Base-by-base conservation (phyloP, 2,329 filamentous ascomycete genomes). In the Diaporthe sp. region DNA sequence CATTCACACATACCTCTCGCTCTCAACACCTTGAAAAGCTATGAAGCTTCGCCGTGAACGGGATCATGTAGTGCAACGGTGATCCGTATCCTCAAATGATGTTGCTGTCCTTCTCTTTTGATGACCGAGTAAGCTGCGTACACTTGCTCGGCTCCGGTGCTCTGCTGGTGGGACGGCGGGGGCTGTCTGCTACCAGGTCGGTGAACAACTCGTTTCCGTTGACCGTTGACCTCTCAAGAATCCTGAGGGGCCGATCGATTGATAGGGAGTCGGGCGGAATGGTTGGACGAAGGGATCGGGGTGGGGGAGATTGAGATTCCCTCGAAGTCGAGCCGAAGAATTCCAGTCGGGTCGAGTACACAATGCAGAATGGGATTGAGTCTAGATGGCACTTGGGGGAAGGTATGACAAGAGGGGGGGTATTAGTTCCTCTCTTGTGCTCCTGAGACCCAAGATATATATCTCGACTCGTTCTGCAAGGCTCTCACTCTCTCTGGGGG, bases 281-380 rank as follows among this genome's bases (percentile, higher is more conserved):
- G 71, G 74, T 49, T 77, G 79, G 77, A 81, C 81, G 81, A 82
- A 85, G 84, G 83, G 83, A 81, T 82, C 80, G 78, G 79, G 72
- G 79, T 79, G 79, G 82, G 81, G 81, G 81, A 82, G 81, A 81
- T 79, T 81, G 80, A 81, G 84, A 85, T 86, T 87, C 85, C 65
- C 83, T 85, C 81, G 81, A 82, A 77, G 82, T 81, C 81, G 82
- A 81, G 81, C 82, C 82, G 82, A 86, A 85, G 85, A 87, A 87
- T 87, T 84, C 78, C 78, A 79, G 74, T 76, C 73, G 77, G 69
- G 46, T 76, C 68, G 76, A 73, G 69, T 69, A 74, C 73, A 67
- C 73, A 67, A 76, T 77, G 67, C 75, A 77, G 73, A 74, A 57
- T 72, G 70, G 68, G 74, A 67, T 71, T 62, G 61, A 58, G 69